A percentile compares a stretch with the other conserved stretches of the same genome.
Evolutionary conservation across 148 eudicot species (phyloP).

Genomic region (Oxyria digyna): DNA sequence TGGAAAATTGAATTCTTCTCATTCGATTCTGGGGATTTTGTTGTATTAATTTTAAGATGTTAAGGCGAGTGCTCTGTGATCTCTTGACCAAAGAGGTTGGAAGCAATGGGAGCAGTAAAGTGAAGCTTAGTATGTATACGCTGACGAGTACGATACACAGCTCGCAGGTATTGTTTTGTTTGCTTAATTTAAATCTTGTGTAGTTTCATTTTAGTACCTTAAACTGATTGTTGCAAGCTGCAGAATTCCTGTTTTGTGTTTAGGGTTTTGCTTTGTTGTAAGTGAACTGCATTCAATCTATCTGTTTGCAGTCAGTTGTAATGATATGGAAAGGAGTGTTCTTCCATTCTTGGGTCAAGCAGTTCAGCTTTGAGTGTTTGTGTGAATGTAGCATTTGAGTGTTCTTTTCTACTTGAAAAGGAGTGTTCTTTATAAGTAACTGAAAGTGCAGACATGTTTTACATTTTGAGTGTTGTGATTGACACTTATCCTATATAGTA

Average conservation of each 20-base stretch:
- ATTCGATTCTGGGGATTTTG: neutral
- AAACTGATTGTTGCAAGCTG: neutral
- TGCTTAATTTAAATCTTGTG: neutral
- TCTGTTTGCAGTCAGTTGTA: neutral
- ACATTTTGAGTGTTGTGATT: neutral
- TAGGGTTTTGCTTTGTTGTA: neutral
- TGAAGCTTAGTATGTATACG: slow-evolving; percentile 20
- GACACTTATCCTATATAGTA: neutral
- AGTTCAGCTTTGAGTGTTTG: neutral
- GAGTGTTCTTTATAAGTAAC: neutral
- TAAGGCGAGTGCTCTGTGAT: slow-evolving; percentile 24
- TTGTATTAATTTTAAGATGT: slow-evolving; percentile 15
- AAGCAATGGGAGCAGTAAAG: slow-evolving; percentile 20
- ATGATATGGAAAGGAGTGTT: too few species aligned
- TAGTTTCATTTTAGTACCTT: neutral
- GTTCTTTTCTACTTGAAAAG: too few species aligned
- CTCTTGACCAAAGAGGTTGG: slow-evolving; percentile 19
- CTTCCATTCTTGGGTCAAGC: neutral
- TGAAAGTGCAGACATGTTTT: neutral
- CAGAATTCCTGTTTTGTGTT: neutral
- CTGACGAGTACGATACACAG: slow-evolving; percentile 26
- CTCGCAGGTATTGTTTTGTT: slow-evolving; percentile 28
- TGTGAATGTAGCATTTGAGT: too few species aligned
- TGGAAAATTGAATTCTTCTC: neutral
- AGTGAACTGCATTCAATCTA: neutral